Evolutionary conservation across 306 rosid genomes (phyloP), one percentile per base, ranked within the genome.

Genomic region (Cicer yamashitae): DNA sequence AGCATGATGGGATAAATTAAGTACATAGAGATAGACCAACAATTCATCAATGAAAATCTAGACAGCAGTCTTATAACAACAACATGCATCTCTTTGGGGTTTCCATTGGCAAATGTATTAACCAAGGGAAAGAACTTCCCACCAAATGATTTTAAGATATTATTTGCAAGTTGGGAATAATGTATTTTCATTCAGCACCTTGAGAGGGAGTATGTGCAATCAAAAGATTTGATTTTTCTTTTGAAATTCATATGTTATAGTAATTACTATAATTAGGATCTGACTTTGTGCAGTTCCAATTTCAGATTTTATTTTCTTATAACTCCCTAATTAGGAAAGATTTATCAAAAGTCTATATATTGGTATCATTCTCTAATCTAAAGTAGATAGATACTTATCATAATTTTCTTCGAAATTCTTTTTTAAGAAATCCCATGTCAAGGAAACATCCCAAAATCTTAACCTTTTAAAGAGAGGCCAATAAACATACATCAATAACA

Each of bases 391-490:
- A 41, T 65, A 5, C 30, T 65, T 61, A 6, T 65, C 37, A 65
- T 9, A 18, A 14, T 40, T 63, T 39, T n/a, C 47, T 62, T 38
- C 25, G 15, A 8, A 1, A 8, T 14, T 10, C 17, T 15, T 17
- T 43, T 43, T 44, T 37, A 65, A 41, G 52, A 41, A 22, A 41
- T 67, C 66, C 40, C 51, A 74, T 37, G 73, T 8, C 65, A 64
- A 78, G 59, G 59, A 67, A 44, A 54, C 54, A 68, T 13, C 38
- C 6, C 3, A 37, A 40, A 67, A 52, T 53, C 6, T 43, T 66
- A 70, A 50, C 13, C 60, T 72, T 38, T 10, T 63, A 53, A 14
- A 11, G 18, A 59, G 59, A 71, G 43, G 66, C 18, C n/a, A 11
- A 18, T 14, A 6, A 67, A 68, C 50, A 30, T 30, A 52, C 41